Evolutionary conservation across 2,329 filamentous ascomycete species (phyloP), one percentile per base, ranked within the genome.

Genomic region (Gnomoniopsis sp.): DNA sequence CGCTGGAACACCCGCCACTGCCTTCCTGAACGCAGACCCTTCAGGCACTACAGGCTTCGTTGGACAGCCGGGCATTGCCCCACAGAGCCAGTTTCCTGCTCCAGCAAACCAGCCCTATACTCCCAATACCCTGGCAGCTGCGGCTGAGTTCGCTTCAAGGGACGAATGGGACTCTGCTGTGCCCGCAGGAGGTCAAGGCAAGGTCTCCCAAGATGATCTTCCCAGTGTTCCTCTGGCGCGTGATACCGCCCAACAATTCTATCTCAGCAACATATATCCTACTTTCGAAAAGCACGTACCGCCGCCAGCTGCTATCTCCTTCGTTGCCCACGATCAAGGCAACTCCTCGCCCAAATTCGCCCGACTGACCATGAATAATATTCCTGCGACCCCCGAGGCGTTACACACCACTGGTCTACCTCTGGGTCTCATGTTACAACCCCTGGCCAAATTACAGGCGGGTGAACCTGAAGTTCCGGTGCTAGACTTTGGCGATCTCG

Each of bases 281-380:
- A 99, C 95, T 3, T 96, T 98, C 77, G 93, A 98, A 75, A 90
- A 90, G 60, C 92, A 96, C 70, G 81, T 96, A 2, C 93, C 95
- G 12, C 95, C 95, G 49, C 92, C 95, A 2, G 90, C 93, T 15
- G 86, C 89, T 6, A 83, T 95, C 22, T 92, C 95, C 2, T 98
- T 95, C 69, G 89, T 97, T 41, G 90, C 93, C n/a, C 90, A 88
- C 67, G 95, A 99, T 68, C 95, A 99, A 73, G 95, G 95, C 67
- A 99, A 97, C 72, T 88, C 95, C 6, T 97, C 95, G 15, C 95
- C 95, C 36, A 97, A 97, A 74, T 95, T 91, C 71, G 90, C 92
- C 51, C 88, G 95, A 57, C 82, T 99, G 58, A 96, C 92, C 0
- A 79, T 98, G 73, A 99, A 96, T 75, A 96, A 89, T 74, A 96